Base-by-base conservation (phyloP, 2,329 filamentous ascomycete genomes). In the Teratosphaeriaceae sp. region DNA sequence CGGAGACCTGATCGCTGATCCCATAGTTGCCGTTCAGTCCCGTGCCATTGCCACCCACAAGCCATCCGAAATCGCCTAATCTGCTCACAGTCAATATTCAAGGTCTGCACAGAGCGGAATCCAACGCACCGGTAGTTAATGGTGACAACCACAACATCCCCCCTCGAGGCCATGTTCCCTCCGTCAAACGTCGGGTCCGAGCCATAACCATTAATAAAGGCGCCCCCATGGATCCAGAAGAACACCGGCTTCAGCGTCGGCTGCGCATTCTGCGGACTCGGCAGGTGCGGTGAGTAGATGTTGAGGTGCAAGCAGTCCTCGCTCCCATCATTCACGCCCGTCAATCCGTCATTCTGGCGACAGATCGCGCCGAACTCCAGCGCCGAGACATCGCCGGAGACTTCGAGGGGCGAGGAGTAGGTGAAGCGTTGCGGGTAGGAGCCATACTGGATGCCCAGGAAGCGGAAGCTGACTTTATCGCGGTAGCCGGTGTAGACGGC, bases 1-100 rank as follows among this genome's bases (percentile, higher is more conserved):
- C 67, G 12, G 73, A 54, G 46, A 73, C 69, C 61, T 84, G 80
- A 55, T 85, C 82, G 9, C 21, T 20, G 63, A 2, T 31, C 5
- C 37, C 37, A n/a, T 39, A 39, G 24, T 39, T 39, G 8, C 37
- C 37, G 35, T 38, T 38, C 35, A 22, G 15, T 3, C 20, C 22
- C 3, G 35, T 22, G 12, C 35, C 22, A 20, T 22, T 38, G 5
- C 12, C 11, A 5, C 35, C 35, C 4, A 38, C 35, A n/a, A 38
- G 22, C 4, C 3, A 38, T 7, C 35, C 35, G n/a, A 38, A 38
- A 8, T 23, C 35, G 35, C 35, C 35, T 18, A 38, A 20, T 26
- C 35, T 22, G 24, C 24, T 27, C 8, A 13, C 31, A 34, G 31
- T 34, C 6, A 13, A 18, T 15, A 34, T 12, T 12, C 18, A 7